A percentile compares a stretch with the other conserved stretches of the same genome.
Conservation (phyloP, 768 basidiomycete species). For the Amanita molliuscula region DNA sequence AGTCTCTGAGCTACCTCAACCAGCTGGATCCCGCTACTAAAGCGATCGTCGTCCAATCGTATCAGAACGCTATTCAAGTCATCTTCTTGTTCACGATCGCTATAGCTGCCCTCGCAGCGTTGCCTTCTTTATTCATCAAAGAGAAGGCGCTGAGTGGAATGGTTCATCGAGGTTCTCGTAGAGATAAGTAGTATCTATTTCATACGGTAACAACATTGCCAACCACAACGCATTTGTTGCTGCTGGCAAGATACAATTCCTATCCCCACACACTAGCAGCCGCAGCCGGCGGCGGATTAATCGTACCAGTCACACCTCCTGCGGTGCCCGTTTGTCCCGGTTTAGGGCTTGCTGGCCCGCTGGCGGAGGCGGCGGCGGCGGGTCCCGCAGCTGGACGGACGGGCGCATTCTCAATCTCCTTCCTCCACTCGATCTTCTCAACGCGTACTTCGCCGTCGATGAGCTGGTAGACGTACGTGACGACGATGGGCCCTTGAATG, state of each 20-base stretch:
- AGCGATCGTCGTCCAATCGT: conserved; percentile 27
- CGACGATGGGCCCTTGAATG: conserved; percentile 92
- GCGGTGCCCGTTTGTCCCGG: not conserved
- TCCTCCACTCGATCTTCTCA: conserved; percentile 6
- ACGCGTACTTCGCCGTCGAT: conserved; percentile 55
- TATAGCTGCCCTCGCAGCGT: conserved; percentile 28
- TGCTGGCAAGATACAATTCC: no score
- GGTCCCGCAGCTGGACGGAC: not conserved
- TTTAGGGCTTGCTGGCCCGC: not conserved
- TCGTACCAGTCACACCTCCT: not conserved
- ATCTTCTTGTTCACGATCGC: conserved; percentile 37
- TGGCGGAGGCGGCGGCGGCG: not conserved
- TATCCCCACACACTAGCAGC: conserved; percentile 1
- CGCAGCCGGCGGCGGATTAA: not conserved
- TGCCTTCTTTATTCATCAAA: conserved; percentile 41
- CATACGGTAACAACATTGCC: no score
- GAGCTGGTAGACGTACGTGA: conserved; percentile 94
- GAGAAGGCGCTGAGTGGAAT: conserved; percentile 37
- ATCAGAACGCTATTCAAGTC: conserved; percentile 34
- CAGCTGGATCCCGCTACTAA: conserved; percentile 27
- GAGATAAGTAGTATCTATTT: no score
- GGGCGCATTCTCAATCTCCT: not conserved
- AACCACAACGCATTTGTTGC: no score
- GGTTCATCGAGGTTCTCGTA: no score
- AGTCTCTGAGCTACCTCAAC: conserved; percentile 37